Percentiles rank a stretch among this genome's conserved stretches.
phyloP scores from a whole-genome alignment of 2,329 filamentous ascomycete genomes.

The Aspergillus sergii region DNA sequence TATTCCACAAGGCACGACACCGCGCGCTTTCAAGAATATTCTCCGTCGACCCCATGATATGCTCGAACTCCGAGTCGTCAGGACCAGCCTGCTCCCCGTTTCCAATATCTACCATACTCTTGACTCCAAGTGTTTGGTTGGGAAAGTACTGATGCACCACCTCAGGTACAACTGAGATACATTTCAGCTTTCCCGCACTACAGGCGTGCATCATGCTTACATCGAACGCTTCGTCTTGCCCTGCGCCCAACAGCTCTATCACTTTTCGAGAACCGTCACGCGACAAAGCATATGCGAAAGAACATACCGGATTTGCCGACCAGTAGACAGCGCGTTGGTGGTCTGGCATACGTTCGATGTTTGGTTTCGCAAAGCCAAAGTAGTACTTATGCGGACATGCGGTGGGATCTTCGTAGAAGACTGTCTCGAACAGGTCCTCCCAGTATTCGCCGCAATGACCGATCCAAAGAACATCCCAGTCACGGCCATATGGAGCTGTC shows the following conservation, averaged over 20 bases:
- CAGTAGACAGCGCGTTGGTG: slow-evolving; percentile 31
- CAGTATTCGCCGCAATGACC: slow-evolving; percentile 36
- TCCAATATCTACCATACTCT: slow-evolving; percentile 26
- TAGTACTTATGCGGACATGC: slow-evolving; percentile 25
- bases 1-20: slow-evolving; percentile 35
- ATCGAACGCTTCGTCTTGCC: slow-evolving; percentile 39
- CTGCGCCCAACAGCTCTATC: slow-evolving; percentile 29
- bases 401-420: slow-evolving; percentile 26
- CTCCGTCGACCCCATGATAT: slow-evolving; percentile 35
- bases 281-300: slow-evolving; percentile 39
- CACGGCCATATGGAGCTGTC: slow-evolving; percentile 30
- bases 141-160: slow-evolving; percentile 40
- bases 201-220: slow-evolving; percentile 37
- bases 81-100: slow-evolving; percentile 21
- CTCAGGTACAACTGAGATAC: slow-evolving; percentile 42
- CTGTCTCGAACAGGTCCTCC: slow-evolving; percentile 19
- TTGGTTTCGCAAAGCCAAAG: slow-evolving; percentile 14
- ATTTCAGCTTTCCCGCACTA: slow-evolving; percentile 30
- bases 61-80: slow-evolving; percentile 27
- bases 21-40: slow-evolving; percentile 40
- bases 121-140: slow-evolving; percentile 25
- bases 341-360: slow-evolving; percentile 15
- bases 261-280: slow-evolving; percentile 45
- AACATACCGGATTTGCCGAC: slow-evolving; percentile 33
- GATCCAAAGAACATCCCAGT: slow-evolving; percentile 45